Conservation (phyloP, 2,329 filamentous ascomycete species). For the Phoma sp. region DNA sequence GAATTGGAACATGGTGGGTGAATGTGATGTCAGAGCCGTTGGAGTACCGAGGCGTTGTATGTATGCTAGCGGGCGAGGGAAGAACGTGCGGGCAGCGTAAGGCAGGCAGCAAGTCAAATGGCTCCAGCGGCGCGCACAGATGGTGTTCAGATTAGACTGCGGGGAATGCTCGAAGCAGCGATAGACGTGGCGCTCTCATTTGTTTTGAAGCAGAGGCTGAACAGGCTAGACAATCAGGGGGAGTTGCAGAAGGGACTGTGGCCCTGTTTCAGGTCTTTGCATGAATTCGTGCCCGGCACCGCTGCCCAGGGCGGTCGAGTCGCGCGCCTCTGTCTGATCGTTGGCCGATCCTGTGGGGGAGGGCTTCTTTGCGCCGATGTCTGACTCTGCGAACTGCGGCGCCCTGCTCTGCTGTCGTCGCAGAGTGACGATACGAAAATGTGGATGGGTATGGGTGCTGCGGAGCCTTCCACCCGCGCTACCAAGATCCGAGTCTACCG, state of each 20-base stretch:
- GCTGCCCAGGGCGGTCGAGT: slow-evolving; percentile 17
- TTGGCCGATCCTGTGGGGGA: slow-evolving; percentile 23
- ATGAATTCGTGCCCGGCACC: slow-evolving; percentile 22
- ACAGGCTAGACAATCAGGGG: slow-evolving; percentile 39
- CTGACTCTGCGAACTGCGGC: slow-evolving; percentile 1
- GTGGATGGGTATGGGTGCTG: slow-evolving; percentile 1
- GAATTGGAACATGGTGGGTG: slow-evolving; percentile 39
- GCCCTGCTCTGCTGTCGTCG: background rate
- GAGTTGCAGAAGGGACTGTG: slow-evolving; percentile 27
- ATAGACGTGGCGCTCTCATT: slow-evolving; percentile 29
- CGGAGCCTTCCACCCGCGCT: slow-evolving; percentile 1
- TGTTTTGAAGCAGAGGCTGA: slow-evolving; percentile 38
- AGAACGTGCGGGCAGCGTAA: slow-evolving; percentile 20
- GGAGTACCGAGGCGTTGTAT: background rate
- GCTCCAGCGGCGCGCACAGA: slow-evolving; percentile 14
- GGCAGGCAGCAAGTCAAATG: slow-evolving; percentile 20
- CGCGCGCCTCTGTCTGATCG: slow-evolving; percentile 17
- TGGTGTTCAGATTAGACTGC: slow-evolving; percentile 21
- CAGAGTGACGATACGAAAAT: background rate
- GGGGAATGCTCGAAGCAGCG: slow-evolving; percentile 21
- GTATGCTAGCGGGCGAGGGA: slow-evolving; percentile 15
- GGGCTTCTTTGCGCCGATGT: slow-evolving; percentile 14
- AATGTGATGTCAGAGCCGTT: slow-evolving; percentile 10
- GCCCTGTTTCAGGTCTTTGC: slow-evolving; percentile 41
- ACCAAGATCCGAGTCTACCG: background rate